phyloP scores from a whole-genome alignment of 2,329 filamentous ascomycete genomes.

The Aspergillaceae sp. region DNA sequence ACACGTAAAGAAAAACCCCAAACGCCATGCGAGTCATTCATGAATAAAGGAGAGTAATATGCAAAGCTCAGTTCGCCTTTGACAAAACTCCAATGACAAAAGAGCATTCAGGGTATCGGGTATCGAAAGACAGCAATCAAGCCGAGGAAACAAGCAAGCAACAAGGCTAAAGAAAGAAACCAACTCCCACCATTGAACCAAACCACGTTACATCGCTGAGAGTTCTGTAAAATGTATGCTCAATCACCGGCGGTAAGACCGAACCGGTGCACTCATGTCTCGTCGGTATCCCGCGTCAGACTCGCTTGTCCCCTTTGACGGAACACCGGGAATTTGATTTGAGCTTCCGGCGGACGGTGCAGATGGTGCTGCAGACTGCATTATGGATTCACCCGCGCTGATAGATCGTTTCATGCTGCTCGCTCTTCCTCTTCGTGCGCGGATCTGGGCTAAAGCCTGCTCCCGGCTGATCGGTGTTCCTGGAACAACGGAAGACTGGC shows the following conservation, averaged over 20 bases:
- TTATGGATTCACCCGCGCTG: slow-evolving; percentile 29
- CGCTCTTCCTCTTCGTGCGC: slow-evolving; percentile 39
- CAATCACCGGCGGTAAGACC: slow-evolving; percentile 21
- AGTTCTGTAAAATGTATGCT: background rate
- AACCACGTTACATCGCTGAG: background rate
- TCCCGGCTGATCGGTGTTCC: slow-evolving; percentile 40
- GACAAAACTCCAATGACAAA: slow-evolving; percentile 4
- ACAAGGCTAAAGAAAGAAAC: slow-evolving; percentile 7
- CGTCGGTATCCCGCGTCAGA: slow-evolving; percentile 23
- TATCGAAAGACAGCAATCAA: slow-evolving; percentile 15
- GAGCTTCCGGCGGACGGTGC: slow-evolving; percentile 18
- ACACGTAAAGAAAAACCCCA: slow-evolving; percentile 2
- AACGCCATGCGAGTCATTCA: background rate
- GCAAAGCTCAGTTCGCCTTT: background rate
- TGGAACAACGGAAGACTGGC: slow-evolving; percentile 22
- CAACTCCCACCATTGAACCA: slow-evolving; percentile 3
- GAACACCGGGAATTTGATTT: slow-evolving; percentile 27
- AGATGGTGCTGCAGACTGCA: slow-evolving; percentile 17
- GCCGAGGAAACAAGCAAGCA: slow-evolving; percentile 4
- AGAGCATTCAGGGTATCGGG: slow-evolving; percentile 18
- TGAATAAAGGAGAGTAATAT: background rate
- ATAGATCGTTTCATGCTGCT: slow-evolving; percentile 35
- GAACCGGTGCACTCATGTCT: slow-evolving; percentile 31
- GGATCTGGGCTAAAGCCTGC: slow-evolving; percentile 42
- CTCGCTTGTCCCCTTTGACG: slow-evolving; percentile 20